Percentiles rank a stretch among this genome's conserved stretches.
Conservation (phyloP, 2,329 filamentous ascomycete genomes). For the Orbilia quercus region DNA sequence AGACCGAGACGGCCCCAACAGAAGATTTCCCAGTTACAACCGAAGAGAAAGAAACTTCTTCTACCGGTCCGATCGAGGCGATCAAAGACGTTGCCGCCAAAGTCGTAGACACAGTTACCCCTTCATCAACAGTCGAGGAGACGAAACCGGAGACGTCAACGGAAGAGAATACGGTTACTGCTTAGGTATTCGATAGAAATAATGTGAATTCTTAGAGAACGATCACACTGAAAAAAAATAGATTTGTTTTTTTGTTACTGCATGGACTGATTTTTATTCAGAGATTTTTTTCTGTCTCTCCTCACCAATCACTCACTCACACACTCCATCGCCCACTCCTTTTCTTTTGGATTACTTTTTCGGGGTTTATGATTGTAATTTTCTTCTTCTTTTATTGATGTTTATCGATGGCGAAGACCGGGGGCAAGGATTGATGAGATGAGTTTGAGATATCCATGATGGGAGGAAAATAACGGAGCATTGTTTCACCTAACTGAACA, state of each 20-base stretch:
- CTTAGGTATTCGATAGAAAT: not conserved
- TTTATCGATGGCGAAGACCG: slow-evolving; percentile 3
- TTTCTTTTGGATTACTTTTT: slow-evolving; percentile 19
- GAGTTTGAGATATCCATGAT: too few relatives aligned
- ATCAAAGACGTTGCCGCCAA: slow-evolving; percentile 32
- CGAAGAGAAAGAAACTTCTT: slow-evolving; percentile 18
- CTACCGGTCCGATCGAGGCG: slow-evolving; percentile 13
- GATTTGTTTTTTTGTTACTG: slow-evolving; percentile 14
- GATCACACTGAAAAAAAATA: slow-evolving; percentile 24
- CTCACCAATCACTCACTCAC: slow-evolving; percentile 9
- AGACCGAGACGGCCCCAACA: not conserved
- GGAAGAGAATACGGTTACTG: slow-evolving; percentile 37
- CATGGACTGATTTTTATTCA: slow-evolving; percentile 5
- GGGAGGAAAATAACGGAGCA: slow-evolving; percentile 1
- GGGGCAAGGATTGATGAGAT: not conserved
- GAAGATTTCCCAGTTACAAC: slow-evolving; percentile 10
- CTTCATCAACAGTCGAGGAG: slow-evolving; percentile 22
- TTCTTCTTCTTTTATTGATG: not conserved
- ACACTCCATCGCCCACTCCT: slow-evolving; percentile 39
- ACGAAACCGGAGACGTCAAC: slow-evolving; percentile 43
- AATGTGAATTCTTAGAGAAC: not conserved
- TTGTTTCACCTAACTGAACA: not conserved
- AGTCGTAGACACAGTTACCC: slow-evolving; percentile 29
- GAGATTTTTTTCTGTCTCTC: slow-evolving; percentile 1
- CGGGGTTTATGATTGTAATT: slow-evolving; percentile 8